Evolutionary conservation across 2,329 filamentous ascomycete species (phyloP).

Genomic region (Paramyrothecium sp.): DNA sequence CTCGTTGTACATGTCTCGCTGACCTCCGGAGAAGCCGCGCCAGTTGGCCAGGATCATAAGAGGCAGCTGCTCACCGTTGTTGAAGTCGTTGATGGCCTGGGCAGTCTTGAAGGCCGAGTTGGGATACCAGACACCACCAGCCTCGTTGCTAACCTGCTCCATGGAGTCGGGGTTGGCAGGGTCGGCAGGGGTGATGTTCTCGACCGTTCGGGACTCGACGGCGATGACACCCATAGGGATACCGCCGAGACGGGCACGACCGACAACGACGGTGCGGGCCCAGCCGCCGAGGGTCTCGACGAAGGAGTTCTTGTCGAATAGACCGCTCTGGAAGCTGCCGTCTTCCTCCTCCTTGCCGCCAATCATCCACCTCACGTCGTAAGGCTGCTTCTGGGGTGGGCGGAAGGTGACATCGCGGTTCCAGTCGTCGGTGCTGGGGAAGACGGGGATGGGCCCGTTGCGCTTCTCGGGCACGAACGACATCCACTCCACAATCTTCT

Average conservation of each 20-base stretch:
- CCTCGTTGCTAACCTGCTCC: constrained; percentile 91
- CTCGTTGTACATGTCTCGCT: constrained; percentile 99
- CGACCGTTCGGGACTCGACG: constrained; percentile 91
- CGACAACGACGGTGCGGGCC: constrained; percentile 95
- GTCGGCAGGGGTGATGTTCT: constrained; percentile 95
- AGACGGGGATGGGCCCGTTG: constrained; percentile 88
- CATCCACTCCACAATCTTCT: constrained; percentile 97
- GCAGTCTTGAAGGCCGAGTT: constrained; percentile 99
- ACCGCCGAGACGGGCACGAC: constrained; percentile 91
- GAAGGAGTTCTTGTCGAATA: constrained; percentile 97
- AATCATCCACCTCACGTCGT: constrained; percentile 94
- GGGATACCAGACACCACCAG: constrained; percentile 98
- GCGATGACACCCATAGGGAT: constrained; percentile 98
- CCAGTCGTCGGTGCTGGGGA: constrained; percentile 81
- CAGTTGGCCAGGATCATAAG: constrained; percentile 99
- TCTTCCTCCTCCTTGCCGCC: constrained; percentile 77
- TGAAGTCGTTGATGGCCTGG: constrained; percentile 98
- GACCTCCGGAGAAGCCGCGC: constrained; percentile 99
- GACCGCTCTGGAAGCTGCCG: constrained; percentile 71
- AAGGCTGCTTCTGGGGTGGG: constrained; percentile 76
- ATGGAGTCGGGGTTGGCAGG: constrained; percentile 98
- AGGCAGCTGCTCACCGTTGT: constrained; percentile 95
- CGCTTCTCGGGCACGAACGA: constrained; percentile 96
- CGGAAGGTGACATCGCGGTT: constrained; percentile 89
- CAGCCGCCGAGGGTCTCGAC: constrained; percentile 95